phyloP scores from a whole-genome alignment of 768 basidiomycete species.

The Lentinula raphanica region DNA sequence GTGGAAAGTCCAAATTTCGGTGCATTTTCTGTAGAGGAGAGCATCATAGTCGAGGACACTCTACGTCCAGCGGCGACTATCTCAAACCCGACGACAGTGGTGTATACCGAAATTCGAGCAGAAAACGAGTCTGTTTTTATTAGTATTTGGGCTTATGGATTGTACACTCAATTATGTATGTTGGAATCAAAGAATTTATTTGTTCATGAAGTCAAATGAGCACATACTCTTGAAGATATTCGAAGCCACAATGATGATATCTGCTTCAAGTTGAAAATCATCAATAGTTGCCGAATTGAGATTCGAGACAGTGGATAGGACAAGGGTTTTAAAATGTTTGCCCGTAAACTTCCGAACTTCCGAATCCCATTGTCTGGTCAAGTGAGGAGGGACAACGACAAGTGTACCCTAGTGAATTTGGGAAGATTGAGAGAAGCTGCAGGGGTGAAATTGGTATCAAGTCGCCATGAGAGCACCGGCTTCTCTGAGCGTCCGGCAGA shows the following conservation, averaged over 20 bases:
- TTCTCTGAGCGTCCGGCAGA: constrained; percentile 42
- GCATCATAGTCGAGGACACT: too few species aligned
- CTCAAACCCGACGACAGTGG: too few species aligned
- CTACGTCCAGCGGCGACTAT: too few species aligned
- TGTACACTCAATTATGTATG: too few species aligned
- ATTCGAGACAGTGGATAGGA: constrained; percentile 63
- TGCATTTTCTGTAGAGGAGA: too few species aligned
- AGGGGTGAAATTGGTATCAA: constrained; percentile 74
- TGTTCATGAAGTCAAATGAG: too few species aligned
- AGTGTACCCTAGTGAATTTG: constrained; percentile 73
- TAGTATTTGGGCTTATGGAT: too few species aligned
- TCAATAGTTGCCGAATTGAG: constrained; percentile 71
- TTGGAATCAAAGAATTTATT: too few species aligned
- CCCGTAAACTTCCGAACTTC: constrained; percentile 81
- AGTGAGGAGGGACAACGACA: constrained; percentile 83
- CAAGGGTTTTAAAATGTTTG: constrained; percentile 54
- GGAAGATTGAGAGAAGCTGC: constrained; percentile 52
- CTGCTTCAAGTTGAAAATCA: constrained; percentile 71
- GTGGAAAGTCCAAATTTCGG: too few species aligned
- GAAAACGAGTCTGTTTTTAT: too few species aligned
- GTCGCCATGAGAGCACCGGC: constrained; percentile 66
- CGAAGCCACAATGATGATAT: constrained; percentile 82
- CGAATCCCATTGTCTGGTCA: constrained; percentile 84
- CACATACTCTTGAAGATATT: constrained; percentile 82
- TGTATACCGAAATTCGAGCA: too few species aligned